Conservation (phyloP, 164 flowering plant genomes). For the Platanus orientalis region DNA sequence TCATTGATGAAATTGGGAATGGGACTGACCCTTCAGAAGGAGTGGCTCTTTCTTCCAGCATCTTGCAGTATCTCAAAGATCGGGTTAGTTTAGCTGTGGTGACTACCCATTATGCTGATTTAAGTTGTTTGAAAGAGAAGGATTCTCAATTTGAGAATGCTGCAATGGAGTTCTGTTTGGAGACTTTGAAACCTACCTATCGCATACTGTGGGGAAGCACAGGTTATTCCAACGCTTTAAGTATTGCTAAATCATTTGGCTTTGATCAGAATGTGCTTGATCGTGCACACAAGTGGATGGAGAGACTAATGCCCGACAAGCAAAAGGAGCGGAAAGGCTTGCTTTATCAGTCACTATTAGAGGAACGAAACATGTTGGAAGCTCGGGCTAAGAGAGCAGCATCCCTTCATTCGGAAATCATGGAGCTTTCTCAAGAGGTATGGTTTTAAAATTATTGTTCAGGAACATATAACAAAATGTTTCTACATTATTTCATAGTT, state of each 20-base stretch:
- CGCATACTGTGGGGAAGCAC: slow-evolving; percentile 77
- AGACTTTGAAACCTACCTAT: slow-evolving; percentile 76
- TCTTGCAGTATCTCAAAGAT: slow-evolving; percentile 68
- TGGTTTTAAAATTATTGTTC: not conserved
- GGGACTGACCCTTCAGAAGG: slow-evolving; percentile 99
- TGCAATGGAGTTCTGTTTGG: slow-evolving; percentile 83
- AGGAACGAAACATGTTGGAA: slow-evolving; percentile 64
- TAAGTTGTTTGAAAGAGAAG: slow-evolving; percentile 60
- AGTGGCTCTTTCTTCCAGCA: slow-evolving; percentile 85
- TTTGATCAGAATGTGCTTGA: slow-evolving; percentile 57
- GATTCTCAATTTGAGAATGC: slow-evolving; percentile 85
- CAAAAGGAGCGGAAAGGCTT: slow-evolving; percentile 54
- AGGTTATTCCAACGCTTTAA: slow-evolving; percentile 87
- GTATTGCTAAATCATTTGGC: slow-evolving; percentile 75
- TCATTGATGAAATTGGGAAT: slow-evolving; percentile 91
- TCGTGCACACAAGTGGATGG: slow-evolving; percentile 68
- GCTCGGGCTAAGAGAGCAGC: slow-evolving; percentile 56
- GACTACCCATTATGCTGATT: slow-evolving; percentile 89
- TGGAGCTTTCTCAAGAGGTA: slow-evolving; percentile 74
- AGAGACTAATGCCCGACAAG: slow-evolving; percentile 43
- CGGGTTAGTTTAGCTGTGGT: slow-evolving; percentile 71
- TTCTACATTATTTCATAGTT: not conserved
- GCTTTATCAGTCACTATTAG: slow-evolving; percentile 61
- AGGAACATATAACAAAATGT: not conserved
- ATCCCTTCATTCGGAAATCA: slow-evolving; percentile 57